These are phyloP conservation scores for Paramarasmius palmivorus DNA, from an alignment of 1,284 basidiomycete genomes.

Conservation along the genomic window DNA sequence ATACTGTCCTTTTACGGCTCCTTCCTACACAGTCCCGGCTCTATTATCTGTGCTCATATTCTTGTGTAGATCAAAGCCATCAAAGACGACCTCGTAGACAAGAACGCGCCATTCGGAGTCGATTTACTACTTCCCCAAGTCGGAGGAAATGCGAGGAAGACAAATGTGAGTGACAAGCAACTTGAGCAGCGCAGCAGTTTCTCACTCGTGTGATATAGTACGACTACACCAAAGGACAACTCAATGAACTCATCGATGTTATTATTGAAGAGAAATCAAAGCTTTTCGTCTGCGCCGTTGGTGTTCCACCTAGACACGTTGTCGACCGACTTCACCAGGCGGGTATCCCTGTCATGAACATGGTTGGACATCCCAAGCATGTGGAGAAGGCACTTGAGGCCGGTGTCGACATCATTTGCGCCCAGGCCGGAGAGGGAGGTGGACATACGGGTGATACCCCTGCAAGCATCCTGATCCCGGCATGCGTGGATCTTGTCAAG, in stretches of 20 bases:
- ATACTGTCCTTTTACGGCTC: not conserved
- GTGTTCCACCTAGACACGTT: constrained; percentile 76
- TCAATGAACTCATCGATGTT: constrained; percentile 79
- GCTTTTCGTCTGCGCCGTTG: constrained; percentile 86
- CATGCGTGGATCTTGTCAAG: constrained; percentile 80
- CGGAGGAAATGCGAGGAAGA: constrained; percentile 81
- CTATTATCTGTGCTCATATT: not conserved
- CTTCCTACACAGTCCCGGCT: too few species aligned
- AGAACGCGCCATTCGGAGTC: constrained; percentile 82
- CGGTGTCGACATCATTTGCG: constrained; percentile 87
- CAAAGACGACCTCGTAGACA: constrained; percentile 69
- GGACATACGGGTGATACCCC: constrained; percentile 81
- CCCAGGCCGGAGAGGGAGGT: constrained; percentile 87
- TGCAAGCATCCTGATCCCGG: constrained; percentile 78
- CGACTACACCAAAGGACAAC: constrained; percentile 81
- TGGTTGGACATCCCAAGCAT: constrained; percentile 91
- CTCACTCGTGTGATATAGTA: constrained; percentile 39
- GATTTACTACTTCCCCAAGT: constrained; percentile 85
- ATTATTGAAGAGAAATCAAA: constrained; percentile 84
- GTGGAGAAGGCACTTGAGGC: constrained; percentile 77
- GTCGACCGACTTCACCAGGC: constrained; percentile 81
- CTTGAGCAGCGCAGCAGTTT: not conserved
- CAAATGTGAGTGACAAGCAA: constrained; percentile 57
- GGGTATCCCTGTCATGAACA: constrained; percentile 86
- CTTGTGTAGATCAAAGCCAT: constrained; percentile 64